These are phyloP conservation scores for Auricularia heimuer DNA, from an alignment of 768 basidiomycete genomes.

Conservation along the genomic window DNA sequence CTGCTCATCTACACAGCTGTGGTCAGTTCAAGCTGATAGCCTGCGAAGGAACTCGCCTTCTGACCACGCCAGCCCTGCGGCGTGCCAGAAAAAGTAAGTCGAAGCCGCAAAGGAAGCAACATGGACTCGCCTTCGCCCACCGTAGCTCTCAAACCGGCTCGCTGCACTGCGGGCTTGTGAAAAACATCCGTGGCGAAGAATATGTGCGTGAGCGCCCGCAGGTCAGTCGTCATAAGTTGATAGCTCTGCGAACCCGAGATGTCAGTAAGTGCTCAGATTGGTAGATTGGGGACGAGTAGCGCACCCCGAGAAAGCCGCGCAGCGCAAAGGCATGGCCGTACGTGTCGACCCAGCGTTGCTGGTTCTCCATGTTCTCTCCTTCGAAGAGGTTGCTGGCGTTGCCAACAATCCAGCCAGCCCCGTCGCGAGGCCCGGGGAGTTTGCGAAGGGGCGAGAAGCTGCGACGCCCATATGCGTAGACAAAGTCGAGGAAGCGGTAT, in stretches of 20 bases:
- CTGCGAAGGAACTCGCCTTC: background rate
- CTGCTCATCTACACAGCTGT: background rate
- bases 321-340: background rate
- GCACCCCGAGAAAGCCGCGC: background rate
- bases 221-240: conserved; percentile 45
- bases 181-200: conserved; percentile 46
- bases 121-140: background rate
- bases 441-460: no score
- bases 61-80: background rate
- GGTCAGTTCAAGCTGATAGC: conserved; percentile 17
- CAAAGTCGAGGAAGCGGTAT: no score
- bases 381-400: no score
- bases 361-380: background rate
- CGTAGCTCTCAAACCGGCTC: conserved; percentile 19
- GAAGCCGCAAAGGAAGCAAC: no score
- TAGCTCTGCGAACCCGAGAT: conserved; percentile 14
- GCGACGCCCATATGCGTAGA: no score
- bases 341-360: background rate
- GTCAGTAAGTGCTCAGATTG: background rate
- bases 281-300: background rate
- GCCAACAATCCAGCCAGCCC: no score
- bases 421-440: no score
- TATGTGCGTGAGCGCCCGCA: conserved; percentile 54
- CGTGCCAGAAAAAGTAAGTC: background rate
- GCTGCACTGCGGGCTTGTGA: conserved; percentile 36